Percentiles rank a stretch among this genome's conserved stretches.
Evolutionary conservation across 139 green algal species (phyloP).

Genomic region (Coccomyxa sp.): DNA sequence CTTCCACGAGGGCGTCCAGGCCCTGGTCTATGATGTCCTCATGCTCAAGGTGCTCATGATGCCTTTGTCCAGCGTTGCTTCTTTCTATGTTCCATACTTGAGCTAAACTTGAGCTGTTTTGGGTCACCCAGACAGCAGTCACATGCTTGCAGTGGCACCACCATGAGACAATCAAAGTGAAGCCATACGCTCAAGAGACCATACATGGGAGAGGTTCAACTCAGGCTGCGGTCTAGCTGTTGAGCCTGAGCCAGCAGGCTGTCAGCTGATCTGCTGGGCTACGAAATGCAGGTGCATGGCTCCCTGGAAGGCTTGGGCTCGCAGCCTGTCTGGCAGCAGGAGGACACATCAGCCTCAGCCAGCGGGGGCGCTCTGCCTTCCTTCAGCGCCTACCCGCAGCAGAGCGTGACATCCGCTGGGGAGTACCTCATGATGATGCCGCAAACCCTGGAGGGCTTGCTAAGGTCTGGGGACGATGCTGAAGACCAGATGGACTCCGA

Average conservation of each 20-base stretch:
- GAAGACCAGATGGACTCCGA: conserved; percentile 26
- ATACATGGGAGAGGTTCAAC: background rate
- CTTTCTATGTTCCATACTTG: background rate
- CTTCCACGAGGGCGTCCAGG: conserved; percentile 30
- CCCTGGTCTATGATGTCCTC: conserved; percentile 59
- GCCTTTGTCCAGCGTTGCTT: background rate
- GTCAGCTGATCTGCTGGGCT: background rate
- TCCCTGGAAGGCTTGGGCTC: conserved; percentile 28
- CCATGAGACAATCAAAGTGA: background rate
- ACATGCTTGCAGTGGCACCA: background rate
- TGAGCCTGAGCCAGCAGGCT: background rate
- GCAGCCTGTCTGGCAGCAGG: conserved; percentile 37
- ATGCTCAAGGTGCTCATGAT: conserved; percentile 24
- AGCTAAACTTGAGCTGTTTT: background rate
- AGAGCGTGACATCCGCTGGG: conserved; percentile 64
- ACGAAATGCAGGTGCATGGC: conserved; percentile 24
- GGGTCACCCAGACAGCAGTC: background rate
- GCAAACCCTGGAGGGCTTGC: conserved; percentile 76
- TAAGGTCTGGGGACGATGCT: conserved; percentile 17
- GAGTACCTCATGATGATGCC: conserved; percentile 93
- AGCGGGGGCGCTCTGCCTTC: conserved; percentile 46
- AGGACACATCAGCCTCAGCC: conserved; percentile 28
- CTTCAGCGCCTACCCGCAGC: conserved; percentile 80
- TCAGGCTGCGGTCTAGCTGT: background rate
- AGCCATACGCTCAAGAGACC: background rate